A percentile compares a stretch with the other conserved stretches of the same genome.
Conservation (phyloP, 208 protist species). For the Leishmania gerbilli region DNA sequence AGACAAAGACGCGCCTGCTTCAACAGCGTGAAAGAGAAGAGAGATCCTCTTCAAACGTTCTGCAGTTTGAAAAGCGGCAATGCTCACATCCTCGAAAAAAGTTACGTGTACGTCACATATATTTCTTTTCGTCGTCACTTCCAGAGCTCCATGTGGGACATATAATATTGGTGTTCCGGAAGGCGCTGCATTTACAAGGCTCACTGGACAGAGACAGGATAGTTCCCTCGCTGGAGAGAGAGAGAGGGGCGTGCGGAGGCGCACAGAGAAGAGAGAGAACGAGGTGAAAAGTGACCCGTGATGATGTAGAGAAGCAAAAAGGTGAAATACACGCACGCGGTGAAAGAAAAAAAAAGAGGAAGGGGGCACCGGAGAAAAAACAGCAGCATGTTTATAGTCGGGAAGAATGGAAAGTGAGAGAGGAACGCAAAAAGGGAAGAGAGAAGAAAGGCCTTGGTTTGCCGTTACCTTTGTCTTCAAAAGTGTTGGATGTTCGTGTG, state of each 20-base stretch:
- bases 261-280: not conserved
- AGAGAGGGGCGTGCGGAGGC: not conserved
- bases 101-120: not conserved
- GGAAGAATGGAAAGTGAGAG: not conserved
- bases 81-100: not conserved
- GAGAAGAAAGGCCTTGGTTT: not conserved
- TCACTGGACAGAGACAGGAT: not conserved
- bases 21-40: not conserved
- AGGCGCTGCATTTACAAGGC: not conserved
- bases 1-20: not conserved
- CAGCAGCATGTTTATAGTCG: conserved; percentile 9
- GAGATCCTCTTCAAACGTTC: not conserved
- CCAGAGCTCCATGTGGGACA: not conserved
- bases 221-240: not conserved
- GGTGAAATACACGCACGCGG: not conserved
- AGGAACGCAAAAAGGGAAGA: not conserved
- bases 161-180: not conserved
- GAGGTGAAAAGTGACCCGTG: not conserved
- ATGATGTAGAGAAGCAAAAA: not conserved
- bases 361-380: not conserved
- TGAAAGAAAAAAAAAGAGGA: not conserved
- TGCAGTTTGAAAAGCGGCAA: not conserved
- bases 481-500: not conserved
- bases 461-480: not conserved
- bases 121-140: not conserved